A percentile compares a stretch with the other conserved stretches of the same genome.
phyloP scores from a whole-genome alignment of 371 early-diverging fungal species.

The Mortierella sp. region DNA sequence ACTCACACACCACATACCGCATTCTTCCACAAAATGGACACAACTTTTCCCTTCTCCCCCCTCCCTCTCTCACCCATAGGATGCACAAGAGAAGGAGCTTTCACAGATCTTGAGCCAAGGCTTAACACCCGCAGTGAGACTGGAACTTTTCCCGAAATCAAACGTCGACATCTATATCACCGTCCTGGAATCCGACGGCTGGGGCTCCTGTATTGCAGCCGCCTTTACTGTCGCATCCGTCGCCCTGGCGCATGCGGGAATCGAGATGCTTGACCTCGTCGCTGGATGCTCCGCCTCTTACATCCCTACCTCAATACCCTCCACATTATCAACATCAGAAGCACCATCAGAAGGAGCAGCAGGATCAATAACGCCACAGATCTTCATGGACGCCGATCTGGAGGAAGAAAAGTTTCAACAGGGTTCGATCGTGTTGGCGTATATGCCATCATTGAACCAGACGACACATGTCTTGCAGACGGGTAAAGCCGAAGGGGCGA shows the following conservation, averaged over 20 bases:
- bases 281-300: constrained; percentile 80
- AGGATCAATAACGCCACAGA: constrained; percentile 54
- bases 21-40: background rate
- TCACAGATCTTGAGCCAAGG: constrained; percentile 84
- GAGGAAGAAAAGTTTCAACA: constrained; percentile 78
- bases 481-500: constrained; percentile 75
- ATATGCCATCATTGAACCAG: constrained; percentile 91
- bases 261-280: constrained; percentile 94
- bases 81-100: constrained; percentile 87
- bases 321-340: constrained; percentile 26
- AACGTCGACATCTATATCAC: constrained; percentile 88
- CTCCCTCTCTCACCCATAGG: constrained; percentile 56
- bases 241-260: constrained; percentile 94
- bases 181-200: constrained; percentile 91
- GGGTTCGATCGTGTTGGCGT: constrained; percentile 83
- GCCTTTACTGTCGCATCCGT: constrained; percentile 91
- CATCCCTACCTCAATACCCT: constrained; percentile 58
- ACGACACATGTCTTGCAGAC: constrained; percentile 89
- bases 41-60: background rate
- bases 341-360: constrained; percentile 57
- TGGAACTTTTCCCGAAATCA: constrained; percentile 91
- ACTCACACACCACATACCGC: background rate
- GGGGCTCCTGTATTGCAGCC: constrained; percentile 81
- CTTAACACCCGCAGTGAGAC: constrained; percentile 87
- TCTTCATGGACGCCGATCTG: constrained; percentile 79